Evolutionary conservation across 768 basidiomycete species (phyloP).

Genomic region (Floccularia luteovirens): DNA sequence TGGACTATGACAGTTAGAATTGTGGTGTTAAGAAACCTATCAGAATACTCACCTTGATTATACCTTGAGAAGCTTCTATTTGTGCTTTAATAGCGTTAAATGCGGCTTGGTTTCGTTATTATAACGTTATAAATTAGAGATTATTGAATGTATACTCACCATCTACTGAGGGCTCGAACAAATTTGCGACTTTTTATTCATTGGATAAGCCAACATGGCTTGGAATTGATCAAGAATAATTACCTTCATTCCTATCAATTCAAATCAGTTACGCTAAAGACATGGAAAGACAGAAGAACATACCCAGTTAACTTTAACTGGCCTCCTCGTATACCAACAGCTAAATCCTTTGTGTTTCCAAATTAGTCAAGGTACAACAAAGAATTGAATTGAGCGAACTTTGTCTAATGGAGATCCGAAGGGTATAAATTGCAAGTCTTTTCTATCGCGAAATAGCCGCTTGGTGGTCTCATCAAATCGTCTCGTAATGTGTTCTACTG

Average conservation of each 20-base stretch:
- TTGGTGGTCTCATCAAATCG: conserved; percentile 82
- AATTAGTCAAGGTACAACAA: neutral
- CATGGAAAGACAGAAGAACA: conserved; percentile 7
- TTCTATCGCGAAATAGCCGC: conserved; percentile 63
- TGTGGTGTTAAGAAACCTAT: conserved; percentile 1
- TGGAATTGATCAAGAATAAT: neutral
- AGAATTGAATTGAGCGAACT: conserved; percentile 5
- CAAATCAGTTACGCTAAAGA: conserved; percentile 8
- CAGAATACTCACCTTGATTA: conserved; percentile 44
- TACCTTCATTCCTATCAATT: conserved; percentile 20
- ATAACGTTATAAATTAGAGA: neutral
- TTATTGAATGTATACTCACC: conserved; percentile 16
- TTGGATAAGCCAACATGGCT: neutral
- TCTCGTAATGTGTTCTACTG: conserved; percentile 73
- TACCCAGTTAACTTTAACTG: conserved; percentile 69
- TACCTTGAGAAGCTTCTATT: conserved; percentile 59
- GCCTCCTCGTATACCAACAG: conserved; percentile 66
- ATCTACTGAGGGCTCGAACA: conserved; percentile 76
- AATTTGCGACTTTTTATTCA: conserved; percentile 45
- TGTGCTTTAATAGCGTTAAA: conserved; percentile 62
- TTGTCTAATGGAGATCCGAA: conserved; percentile 79
- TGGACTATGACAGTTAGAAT: conserved; percentile 37
- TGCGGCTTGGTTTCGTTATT: conserved; percentile 35
- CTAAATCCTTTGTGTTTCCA: conserved; percentile 26
- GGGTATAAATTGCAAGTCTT: conserved; percentile 61